Evolutionary conservation across 2,329 filamentous ascomycete genomes (phyloP), one percentile per base, ranked within the genome.

Genomic region (Neofusicoccum sp.): DNA sequence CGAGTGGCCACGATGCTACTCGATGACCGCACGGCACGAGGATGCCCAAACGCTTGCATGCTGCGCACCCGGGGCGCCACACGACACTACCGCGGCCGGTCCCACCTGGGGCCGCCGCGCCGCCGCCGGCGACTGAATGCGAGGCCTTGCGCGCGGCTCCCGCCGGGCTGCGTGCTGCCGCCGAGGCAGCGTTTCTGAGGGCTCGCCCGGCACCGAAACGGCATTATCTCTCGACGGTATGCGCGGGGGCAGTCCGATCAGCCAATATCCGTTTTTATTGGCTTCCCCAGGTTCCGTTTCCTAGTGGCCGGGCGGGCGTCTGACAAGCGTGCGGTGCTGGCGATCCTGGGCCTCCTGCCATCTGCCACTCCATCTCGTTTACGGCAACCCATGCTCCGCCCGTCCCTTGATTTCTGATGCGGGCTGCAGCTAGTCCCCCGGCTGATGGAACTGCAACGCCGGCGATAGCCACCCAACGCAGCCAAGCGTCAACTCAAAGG

Each of bases 241-340:
- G 45, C 45, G 51, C 51, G 51, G 57, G 44, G 57, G 57, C 47
- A 41, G 47, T 44, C 51, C 65, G 65, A 70, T 72, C 70, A 71
- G 63, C 68, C 69, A 74, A 75, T 75, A 71, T 73, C 67, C 58
- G 60, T 66, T 69, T 71, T 72, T 69, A 74, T 74, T 73, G 57
- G 45, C 40, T 51, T 51, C 51, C 51, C 51, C 51, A 43, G 51
- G 51, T 56, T 56, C 51, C 38, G 51, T 43, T 56, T 56, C 51
- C 48, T 45, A 48, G 56, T 58, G 56, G 41, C 20, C 56, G 57
- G 44, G 45, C 45, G 38, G 57, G 28, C 57, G 57, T 60, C 57
- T 60, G 57, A 61, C 58, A 61, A 61, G 58, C 44, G 58, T 51
- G 58, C 38, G 36, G 43, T 60, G 44, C 58, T 61, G 58, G 58